phyloP scores from a whole-genome alignment of 2,329 filamentous ascomycete species.

The Hyphodiscus sp. region DNA sequence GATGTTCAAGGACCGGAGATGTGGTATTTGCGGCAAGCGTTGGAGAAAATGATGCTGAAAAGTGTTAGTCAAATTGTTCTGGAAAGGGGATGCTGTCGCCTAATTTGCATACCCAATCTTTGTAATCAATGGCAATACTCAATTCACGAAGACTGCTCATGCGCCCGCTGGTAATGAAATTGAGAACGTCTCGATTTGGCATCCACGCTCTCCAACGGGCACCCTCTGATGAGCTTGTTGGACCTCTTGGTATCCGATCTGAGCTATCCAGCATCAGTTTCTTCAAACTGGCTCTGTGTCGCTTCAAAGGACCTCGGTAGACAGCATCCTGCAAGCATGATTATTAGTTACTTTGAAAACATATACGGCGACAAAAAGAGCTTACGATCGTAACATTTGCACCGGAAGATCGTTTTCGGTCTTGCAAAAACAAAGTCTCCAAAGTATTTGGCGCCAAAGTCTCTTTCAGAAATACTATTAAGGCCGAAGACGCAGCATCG shows the following conservation, averaged over 20 bases:
- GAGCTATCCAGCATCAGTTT: conserved; percentile 71
- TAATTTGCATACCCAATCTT: conserved; percentile 65
- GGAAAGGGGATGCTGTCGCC: background rate
- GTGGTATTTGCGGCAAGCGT: conserved; percentile 61
- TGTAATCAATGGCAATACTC: conserved; percentile 65
- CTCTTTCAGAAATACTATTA: conserved; percentile 71
- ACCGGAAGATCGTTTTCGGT: conserved; percentile 43
- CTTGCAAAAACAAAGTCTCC: conserved; percentile 74
- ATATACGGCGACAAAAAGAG: background rate
- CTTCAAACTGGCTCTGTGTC: conserved; percentile 64
- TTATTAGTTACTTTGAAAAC: conserved; percentile 1
- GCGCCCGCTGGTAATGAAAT: conserved; percentile 68
- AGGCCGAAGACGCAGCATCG: conserved; percentile 60
- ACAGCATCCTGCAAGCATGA: conserved; percentile 46
- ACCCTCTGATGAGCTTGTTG: conserved; percentile 31
- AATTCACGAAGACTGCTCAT: conserved; percentile 68
- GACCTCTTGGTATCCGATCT: conserved; percentile 40
- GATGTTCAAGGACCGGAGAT: conserved; percentile 65
- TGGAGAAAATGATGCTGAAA: conserved; percentile 71
- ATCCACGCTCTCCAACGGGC: conserved; percentile 64
- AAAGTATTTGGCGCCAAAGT: conserved; percentile 71
- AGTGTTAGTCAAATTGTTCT: conserved; percentile 11
- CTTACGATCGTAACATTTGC: conserved; percentile 51
- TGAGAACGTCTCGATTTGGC: conserved; percentile 59
- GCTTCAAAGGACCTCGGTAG: conserved; percentile 61